Base-by-base conservation (phyloP, 768 basidiomycete genomes). In the Termitomyces sp. region DNA sequence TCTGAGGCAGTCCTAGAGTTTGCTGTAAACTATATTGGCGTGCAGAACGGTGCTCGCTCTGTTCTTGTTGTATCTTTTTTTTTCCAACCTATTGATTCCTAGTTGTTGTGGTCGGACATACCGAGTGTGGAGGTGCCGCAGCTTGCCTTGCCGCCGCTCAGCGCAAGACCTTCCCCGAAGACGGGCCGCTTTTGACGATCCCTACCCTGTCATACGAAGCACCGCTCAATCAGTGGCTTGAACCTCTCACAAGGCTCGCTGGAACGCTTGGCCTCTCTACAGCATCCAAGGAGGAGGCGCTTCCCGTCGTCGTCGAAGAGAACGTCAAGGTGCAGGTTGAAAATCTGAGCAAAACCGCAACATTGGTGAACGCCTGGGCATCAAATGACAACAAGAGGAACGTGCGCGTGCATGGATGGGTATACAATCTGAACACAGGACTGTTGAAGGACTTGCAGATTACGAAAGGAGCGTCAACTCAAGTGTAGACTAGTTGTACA, bases 31-130 rank as follows among this genome's bases (percentile, higher is more conserved):
- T 74, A 79, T 65, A 77, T 95, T 59, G 86, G 88, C 59, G 87
- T 93, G 24, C 78, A 88, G 75, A 90, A 95, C 79, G 84, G 92
- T 92, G 71, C 71, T 79, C 84, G 67, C 61, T 72, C 65, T 70
- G 72, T 68, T 71, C n/a, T 54, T 62, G 55, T 59, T 63, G 53
- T 58, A n/a, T 22, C 61, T 39, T 6, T 55, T 64, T 58, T 63
- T 63, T 75, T 69, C 76, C 71, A 76, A 77, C 72, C 71, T 63
- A 52, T 59, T 60, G 45, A 50, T 62, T 15, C 64, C 52, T 67
- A 93, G 91, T 96, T 62, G 77, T 92, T 63, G 76, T 96, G 67
- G 90, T 89, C 28, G 94, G 94, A 18, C 94, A 96, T 71, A 86
- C 88, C 12, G 78, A 85, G 58, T 96, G 94, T 70, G 94, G 92